Base-by-base conservation (phyloP, 345 rosid genomes). In the Ailanthus altissimus region DNA sequence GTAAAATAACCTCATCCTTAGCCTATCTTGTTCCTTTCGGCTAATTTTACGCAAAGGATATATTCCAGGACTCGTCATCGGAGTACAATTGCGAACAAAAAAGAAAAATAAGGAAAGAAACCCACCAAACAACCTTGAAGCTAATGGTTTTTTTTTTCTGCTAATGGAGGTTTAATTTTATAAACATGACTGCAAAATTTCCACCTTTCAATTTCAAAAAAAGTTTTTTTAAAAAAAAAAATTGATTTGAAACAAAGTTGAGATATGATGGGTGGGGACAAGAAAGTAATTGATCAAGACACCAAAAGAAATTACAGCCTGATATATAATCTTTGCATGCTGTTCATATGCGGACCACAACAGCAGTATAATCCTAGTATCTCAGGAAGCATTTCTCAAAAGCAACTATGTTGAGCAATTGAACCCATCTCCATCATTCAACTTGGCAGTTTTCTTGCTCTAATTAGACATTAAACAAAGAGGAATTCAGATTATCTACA, bases 191-290 rank as follows among this genome's bases (percentile, higher is more conserved):
- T 10, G 51, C 9, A 23, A 45, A 23, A 21, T 54, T 54, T 25
- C 66, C 51, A 8, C 8, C 54, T 23, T 14, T 15, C 50, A 53
- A 40, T 54, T 56, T 18, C 14, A 11, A 2, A 42, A 72, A 42
- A 2, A 0, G 40, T 45, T 8, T 6, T 32, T 32, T 32, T 32
- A n/a, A n/a, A n/a, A n/a, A n/a, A n/a, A n/a, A n/a, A n/a, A n/a
- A n/a, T n/a, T n/a, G n/a, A 32, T 32, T 32, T 32, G 38, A 32
- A 32, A 32, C 38, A 32, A 26, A 15, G 20, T 58, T 42, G 0
- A 40, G 75, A 58, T 58, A 18, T 59, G 26, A 57, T 45, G 75
- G 36, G 77, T 32, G 64, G 50, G 76, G 45, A 16, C 40, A 58
- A 36, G 25, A 10, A 0, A 20, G 11, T 9, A 9, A 50, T 21